phyloP scores from a whole-genome alignment of 176 grass and related monocot genomes.

The Oryza australiensis region DNA sequence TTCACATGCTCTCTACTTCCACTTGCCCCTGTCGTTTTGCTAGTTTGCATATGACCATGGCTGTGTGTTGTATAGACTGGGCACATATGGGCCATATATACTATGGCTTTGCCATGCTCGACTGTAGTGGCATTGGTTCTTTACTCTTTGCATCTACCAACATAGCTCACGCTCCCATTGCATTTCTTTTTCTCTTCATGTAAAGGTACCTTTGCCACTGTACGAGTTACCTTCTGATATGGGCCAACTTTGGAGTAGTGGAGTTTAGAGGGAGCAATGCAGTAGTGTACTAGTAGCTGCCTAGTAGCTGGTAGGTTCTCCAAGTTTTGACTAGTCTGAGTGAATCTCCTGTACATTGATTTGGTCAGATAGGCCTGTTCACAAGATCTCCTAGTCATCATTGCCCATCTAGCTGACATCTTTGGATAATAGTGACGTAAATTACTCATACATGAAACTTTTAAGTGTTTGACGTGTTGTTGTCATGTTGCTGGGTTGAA shows the following conservation, averaged over 20 bases:
- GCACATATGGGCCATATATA: slow-evolving; percentile 30
- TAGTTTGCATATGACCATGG: slow-evolving; percentile 19
- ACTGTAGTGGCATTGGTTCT: slow-evolving; percentile 28
- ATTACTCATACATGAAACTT: slow-evolving; percentile 17
- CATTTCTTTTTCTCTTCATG: slow-evolving; percentile 12
- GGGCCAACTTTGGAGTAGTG: slow-evolving; percentile 28
- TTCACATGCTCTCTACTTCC: slow-evolving; percentile 48
- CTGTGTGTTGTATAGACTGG: slow-evolving; percentile 6
- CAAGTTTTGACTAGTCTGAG: slow-evolving; percentile 23
- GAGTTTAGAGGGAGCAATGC: background rate
- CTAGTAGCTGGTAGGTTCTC: slow-evolving; percentile 20
- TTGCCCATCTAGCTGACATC: slow-evolving; percentile 7
- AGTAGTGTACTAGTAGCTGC: background rate
- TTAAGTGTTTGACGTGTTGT: background rate
- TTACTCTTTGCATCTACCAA: slow-evolving; percentile 22
- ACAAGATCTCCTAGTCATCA: slow-evolving; percentile 1
- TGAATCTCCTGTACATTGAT: slow-evolving; percentile 48
- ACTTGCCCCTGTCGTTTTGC: slow-evolving; percentile 34
- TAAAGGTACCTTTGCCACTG: slow-evolving; percentile 25
- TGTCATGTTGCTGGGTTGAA: background rate
- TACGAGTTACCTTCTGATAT: slow-evolving; percentile 23
- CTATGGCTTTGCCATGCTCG: slow-evolving; percentile 22
- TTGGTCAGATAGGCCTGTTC: slow-evolving; percentile 31
- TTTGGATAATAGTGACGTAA: slow-evolving; percentile 15
- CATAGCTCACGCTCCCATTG: slow-evolving; percentile 14